These are phyloP conservation scores for Blastobotrys elegans DNA, from an alignment of 1,139 yeast genomes.

Conservation along the genomic window DNA sequence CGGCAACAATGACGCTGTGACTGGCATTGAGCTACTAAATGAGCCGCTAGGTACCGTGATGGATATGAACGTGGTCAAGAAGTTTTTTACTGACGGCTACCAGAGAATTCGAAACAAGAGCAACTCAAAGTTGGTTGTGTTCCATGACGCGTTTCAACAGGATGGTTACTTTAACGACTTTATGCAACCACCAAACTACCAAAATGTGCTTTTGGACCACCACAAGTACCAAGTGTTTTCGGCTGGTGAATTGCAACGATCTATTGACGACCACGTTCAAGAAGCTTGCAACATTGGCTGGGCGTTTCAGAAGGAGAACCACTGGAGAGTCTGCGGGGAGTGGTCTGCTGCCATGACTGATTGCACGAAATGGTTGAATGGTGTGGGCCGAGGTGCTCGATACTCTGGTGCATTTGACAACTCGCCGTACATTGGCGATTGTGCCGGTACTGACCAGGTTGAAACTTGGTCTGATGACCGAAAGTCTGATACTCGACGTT, in stretches of 20 bases:
- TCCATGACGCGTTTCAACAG: constrained; percentile 71
- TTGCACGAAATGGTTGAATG: constrained; percentile 88
- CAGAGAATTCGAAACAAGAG: constrained; percentile 44
- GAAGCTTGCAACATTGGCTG: constrained; percentile 62
- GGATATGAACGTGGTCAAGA: constrained; percentile 53
- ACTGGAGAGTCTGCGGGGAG: constrained; percentile 83
- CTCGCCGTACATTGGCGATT: constrained; percentile 55
- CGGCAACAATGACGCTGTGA: constrained; percentile 61
- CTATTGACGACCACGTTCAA: constrained; percentile 56
- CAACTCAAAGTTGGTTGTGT: constrained; percentile 44
- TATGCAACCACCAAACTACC: constrained; percentile 39
- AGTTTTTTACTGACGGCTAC: constrained; percentile 56
- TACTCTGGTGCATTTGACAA: constrained; percentile 60
- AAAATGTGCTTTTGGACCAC: constrained; percentile 78
- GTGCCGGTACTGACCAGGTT: constrained; percentile 54
- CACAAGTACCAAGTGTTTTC: constrained; percentile 89
- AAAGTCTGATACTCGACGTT: constrained; percentile 56
- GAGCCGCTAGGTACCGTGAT: constrained; percentile 80
- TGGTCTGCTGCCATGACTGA: constrained; percentile 94
- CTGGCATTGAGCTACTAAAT: constrained; percentile 80
- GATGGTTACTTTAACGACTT: constrained; percentile 60
- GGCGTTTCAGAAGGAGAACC: constrained; percentile 47
- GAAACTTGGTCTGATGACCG: constrained; percentile 57
- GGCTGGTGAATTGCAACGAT: constrained; percentile 50
- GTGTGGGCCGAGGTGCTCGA: constrained; percentile 84